Percentiles rank a stretch among this genome's conserved stretches.
Conservation (phyloP, 1,139 yeast genomes). For the Pichia cactophila region DNA sequence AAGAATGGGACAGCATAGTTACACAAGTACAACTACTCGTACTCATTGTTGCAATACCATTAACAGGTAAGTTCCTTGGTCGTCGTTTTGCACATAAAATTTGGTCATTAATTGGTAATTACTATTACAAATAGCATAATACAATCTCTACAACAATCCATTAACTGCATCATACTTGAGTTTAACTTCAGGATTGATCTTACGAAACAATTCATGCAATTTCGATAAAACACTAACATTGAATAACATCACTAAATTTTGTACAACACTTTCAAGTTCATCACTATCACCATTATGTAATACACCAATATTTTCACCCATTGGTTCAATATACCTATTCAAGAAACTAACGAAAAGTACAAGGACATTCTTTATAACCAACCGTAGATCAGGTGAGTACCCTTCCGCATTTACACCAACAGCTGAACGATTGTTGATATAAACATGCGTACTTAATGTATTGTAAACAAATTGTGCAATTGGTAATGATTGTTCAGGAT, state of each 20-base stretch:
- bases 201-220: conserved; percentile 20
- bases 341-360: conserved; percentile 20
- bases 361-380: conserved; percentile 24
- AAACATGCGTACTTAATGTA: conserved; percentile 22
- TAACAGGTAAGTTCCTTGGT: conserved; percentile 66
- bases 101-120: conserved; percentile 23
- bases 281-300: not conserved
- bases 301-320: not conserved
- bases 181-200: conserved; percentile 15
- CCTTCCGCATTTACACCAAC: conserved; percentile 11
- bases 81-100: conserved; percentile 46
- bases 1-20: conserved; percentile 76
- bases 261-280: conserved; percentile 7
- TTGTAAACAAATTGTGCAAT: conserved; percentile 1
- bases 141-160: not conserved
- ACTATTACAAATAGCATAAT: too few species aligned
- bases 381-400: conserved; percentile 24
- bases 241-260: conserved; percentile 20
- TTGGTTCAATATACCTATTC: conserved; percentile 12
- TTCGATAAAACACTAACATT: conserved; percentile 25
- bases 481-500: conserved; percentile 2
- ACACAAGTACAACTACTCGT: conserved; percentile 52
- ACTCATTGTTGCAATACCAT: conserved; percentile 55
- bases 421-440: conserved; percentile 20
- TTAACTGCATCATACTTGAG: conserved; percentile 17